These are phyloP conservation scores for Trichoderma oligosporum DNA, from an alignment of 2,329 filamentous ascomycete genomes.

Conservation along the genomic window DNA sequence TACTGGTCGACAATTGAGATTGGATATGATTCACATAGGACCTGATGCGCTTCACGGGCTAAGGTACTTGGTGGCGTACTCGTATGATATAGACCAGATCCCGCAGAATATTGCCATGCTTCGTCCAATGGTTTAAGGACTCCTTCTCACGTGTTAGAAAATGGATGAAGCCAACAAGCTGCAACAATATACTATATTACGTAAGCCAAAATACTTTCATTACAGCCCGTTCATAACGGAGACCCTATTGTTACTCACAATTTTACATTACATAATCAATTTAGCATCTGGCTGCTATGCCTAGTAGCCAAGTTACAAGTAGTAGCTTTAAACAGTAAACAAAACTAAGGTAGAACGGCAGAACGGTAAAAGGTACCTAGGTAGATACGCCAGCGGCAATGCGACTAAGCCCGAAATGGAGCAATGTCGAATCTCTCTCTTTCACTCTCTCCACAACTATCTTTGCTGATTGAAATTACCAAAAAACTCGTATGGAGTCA, in stretches of 20 bases:
- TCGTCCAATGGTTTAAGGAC: no score
- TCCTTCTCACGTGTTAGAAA: no score
- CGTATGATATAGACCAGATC: neutral
- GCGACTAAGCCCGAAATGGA: neutral
- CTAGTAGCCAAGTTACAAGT: neutral
- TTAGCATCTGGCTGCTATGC: no score
- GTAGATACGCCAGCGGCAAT: neutral
- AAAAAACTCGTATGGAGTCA: no score
- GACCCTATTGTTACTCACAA: neutral
- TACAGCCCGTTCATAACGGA: neutral
- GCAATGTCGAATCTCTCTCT: neutral
- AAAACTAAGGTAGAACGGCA: neutral
- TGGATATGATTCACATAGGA: neutral
- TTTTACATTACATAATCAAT: neutral
- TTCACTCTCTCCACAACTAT: neutral
- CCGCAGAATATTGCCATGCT: no score
- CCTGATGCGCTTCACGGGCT: neutral
- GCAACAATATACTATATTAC: neutral
- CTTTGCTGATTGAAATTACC: neutral
- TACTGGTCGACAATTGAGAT: slow-evolving; percentile 5
- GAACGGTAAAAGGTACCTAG: neutral
- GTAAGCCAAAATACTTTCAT: neutral
- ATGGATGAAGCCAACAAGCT: neutral
- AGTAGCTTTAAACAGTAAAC: neutral
- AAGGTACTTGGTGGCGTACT: neutral